Percentiles rank a stretch among this genome's conserved stretches.
Conservation (phyloP, 2,329 filamentous ascomycete genomes). For the Pseudogymnoascus sp. region DNA sequence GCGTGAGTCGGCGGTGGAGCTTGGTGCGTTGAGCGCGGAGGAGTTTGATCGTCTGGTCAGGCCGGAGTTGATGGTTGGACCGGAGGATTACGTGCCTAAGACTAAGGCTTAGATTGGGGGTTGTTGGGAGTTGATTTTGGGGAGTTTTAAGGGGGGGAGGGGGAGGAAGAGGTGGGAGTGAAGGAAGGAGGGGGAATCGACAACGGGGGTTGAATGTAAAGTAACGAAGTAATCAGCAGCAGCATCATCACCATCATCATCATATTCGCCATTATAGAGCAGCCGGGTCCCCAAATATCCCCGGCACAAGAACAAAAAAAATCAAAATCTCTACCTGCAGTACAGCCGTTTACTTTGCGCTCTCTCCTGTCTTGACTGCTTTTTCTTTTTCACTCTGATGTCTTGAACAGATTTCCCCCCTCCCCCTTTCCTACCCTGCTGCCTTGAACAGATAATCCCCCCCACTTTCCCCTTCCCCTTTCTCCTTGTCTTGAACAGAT, state of each 20-base stretch:
- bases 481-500: too few relatives aligned
- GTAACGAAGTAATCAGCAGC: not conserved
- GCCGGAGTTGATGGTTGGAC: slow-evolving; percentile 91
- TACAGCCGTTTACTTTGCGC: not conserved
- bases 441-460: not conserved
- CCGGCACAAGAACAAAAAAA: not conserved
- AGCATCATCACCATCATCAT: not conserved
- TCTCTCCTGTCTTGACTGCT: not conserved
- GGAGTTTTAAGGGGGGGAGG: not conserved
- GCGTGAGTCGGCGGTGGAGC: slow-evolving; percentile 88
- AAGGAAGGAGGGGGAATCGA: not conserved
- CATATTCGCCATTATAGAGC: not conserved
- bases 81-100: slow-evolving; percentile 48
- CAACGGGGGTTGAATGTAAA: not conserved
- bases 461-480: not conserved
- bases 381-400: too few relatives aligned
- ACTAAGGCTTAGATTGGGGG: not conserved
- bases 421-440: not conserved
- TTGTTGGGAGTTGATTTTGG: not conserved
- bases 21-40: slow-evolving; percentile 77
- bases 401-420: not conserved
- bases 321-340: slow-evolving; percentile 1
- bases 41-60: slow-evolving; percentile 87
- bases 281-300: not conserved
- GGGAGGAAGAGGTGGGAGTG: not conserved